Evolutionary conservation across 2,329 filamentous ascomycete genomes (phyloP), one percentile per base, ranked within the genome.

Genomic region (Lizonia empirigonia): DNA sequence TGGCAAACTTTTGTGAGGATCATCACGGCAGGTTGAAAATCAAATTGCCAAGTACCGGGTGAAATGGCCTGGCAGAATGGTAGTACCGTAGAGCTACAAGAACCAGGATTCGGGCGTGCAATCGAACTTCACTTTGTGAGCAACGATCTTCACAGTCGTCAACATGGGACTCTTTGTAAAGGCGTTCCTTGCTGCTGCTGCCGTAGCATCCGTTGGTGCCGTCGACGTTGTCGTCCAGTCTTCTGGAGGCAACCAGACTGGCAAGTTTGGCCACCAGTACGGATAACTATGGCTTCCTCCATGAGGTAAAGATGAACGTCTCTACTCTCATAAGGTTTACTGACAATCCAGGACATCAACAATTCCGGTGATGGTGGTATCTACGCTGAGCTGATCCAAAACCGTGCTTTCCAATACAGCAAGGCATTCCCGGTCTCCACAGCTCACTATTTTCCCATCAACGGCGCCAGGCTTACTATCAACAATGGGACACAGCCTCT

Each of bases 361-460:
- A 83, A 88, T 68, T 86, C 83, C 2, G 86, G 87, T 2, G 87
- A 90, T 64, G 87, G 87, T 18, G 87, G 87, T 5, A 82, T 90
- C 55, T 90, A 90, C 65, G 87, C 84, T 39, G 86, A 90, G 64
- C 71, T 90, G 48, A 82, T 90, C 49, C 81, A 80, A 42, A 90
- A 90, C 70, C 81, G 86, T 39, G 87, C 86, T 9, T 89, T 90
- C 63, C 87, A 90, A 69, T 78, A 76, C 53, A 67, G 63, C 53
- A 56, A 35, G 46, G 40, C 42, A 15, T 67, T 45, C 37, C 59
- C 56, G 10, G 64, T 64, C 9, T 67, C 64, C 4, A 64, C 62
- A n/a, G 58, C 55, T 10, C 62, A 65, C 49, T 69, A 64, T 49
- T 64, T 60, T 7, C 60, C 72, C 1, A 60, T 76, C 50, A 72